Evolutionary conservation across 1,139 yeast species (phyloP).

Genomic region (Magnusiomyces fungicola): DNA sequence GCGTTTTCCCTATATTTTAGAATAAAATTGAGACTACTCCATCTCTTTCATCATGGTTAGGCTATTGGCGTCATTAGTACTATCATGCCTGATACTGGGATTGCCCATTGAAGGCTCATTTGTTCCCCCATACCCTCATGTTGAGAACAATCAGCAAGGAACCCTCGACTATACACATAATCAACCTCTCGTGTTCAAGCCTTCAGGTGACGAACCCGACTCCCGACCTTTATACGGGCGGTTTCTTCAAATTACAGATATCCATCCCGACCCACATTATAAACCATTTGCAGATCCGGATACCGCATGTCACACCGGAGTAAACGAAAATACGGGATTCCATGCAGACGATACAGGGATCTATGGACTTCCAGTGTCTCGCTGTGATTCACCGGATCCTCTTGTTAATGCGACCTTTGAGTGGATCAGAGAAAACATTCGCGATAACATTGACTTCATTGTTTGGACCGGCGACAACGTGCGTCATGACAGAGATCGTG

Average conservation of each 20-base stretch:
- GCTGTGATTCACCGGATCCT: constrained; percentile 54
- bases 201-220: background rate
- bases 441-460: constrained; percentile 73
- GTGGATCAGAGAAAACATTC: constrained; percentile 58
- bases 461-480: constrained; percentile 90
- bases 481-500: constrained; percentile 76
- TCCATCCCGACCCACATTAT: constrained; percentile 78
- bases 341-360: constrained; percentile 10
- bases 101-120: background rate
- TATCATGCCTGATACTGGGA: background rate
- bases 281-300: constrained; percentile 44
- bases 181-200: background rate
- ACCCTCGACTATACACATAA: background rate
- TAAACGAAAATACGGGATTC: constrained; percentile 22
- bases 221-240: constrained; percentile 48
- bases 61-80: constrained; percentile 3
- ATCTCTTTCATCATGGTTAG: background rate
- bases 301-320: constrained; percentile 52
- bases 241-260: constrained; percentile 75
- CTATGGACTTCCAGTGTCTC: constrained; percentile 16
- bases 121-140: background rate
- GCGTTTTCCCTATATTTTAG: background rate
- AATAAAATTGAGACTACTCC: background rate
- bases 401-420: constrained; percentile 56
- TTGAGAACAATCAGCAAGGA: background rate